phyloP scores from a whole-genome alignment of 2,329 filamentous ascomycete genomes.

The Colletotrichum tamarilloi region DNA sequence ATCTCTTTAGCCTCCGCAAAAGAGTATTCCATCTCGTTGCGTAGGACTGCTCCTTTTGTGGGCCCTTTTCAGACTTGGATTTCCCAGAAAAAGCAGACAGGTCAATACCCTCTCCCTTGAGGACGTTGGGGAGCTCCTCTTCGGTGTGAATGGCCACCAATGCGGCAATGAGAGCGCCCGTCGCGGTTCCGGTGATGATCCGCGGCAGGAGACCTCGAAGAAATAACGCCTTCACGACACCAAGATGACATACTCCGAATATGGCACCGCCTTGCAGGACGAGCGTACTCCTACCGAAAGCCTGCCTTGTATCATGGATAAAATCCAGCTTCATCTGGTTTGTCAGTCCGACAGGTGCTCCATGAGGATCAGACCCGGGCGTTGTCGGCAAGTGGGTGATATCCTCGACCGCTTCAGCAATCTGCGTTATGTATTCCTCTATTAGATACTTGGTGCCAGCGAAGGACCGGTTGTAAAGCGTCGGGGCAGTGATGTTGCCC shows the following conservation, averaged over 20 bases:
- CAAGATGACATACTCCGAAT: constrained; percentile 90
- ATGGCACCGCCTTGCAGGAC: constrained; percentile 92
- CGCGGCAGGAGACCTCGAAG: constrained; percentile 83
- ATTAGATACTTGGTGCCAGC: constrained; percentile 91
- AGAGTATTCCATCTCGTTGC: constrained; percentile 68
- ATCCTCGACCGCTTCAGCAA: constrained; percentile 83
- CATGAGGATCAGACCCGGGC: constrained; percentile 51
- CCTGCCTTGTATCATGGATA: constrained; percentile 86
- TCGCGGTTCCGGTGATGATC: constrained; percentile 92
- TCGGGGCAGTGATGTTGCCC: constrained; percentile 87
- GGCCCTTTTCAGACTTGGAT: constrained; percentile 43
- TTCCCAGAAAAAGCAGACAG: constrained; percentile 75
- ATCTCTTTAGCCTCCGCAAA: constrained; percentile 73
- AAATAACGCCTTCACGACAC: constrained; percentile 89
- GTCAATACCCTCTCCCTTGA: constrained; percentile 85
- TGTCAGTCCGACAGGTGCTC: constrained; percentile 58
- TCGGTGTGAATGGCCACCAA: constrained; percentile 89
- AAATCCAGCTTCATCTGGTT: constrained; percentile 87
- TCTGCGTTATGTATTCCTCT: constrained; percentile 88
- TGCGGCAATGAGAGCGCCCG: constrained; percentile 89
- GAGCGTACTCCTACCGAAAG: constrained; percentile 86
- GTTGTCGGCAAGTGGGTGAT: constrained; percentile 75
- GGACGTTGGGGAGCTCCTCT: constrained; percentile 81
- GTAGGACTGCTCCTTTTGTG: constrained; percentile 50
- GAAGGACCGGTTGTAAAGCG: constrained; percentile 86